Conservation (phyloP, 441 rosid species). For the Arabidopsis lyrata region DNA sequence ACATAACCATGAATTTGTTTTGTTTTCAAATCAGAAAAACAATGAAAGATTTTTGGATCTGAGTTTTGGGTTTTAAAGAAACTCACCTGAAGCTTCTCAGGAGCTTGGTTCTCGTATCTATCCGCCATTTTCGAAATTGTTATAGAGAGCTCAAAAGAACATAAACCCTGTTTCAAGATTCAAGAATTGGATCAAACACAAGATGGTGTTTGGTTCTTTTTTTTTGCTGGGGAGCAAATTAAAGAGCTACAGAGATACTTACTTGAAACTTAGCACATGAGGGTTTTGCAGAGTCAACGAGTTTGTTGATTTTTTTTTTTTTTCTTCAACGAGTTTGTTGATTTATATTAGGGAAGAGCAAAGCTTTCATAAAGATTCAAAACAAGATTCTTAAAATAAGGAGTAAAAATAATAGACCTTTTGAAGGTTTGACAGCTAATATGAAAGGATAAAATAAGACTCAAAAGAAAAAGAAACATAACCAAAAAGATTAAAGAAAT, state of each 20-base stretch:
- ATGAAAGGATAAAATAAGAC: constrained; percentile 18
- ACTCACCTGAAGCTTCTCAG: constrained; percentile 64
- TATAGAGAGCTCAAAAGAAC: constrained; percentile 10
- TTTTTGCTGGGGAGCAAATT: neutral
- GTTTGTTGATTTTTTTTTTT: neutral
- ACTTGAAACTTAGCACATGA: constrained; percentile 27
- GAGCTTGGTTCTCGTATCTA: constrained; percentile 43
- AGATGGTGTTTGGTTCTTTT: neutral
- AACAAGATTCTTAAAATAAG: constrained; percentile 32
- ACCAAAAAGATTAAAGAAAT: too few species aligned
- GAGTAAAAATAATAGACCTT: constrained; percentile 3
- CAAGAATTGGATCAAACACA: constrained; percentile 3
- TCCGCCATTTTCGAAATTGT: constrained; percentile 28
- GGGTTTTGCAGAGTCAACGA: constrained; percentile 29
- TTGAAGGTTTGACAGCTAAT: constrained; percentile 30
- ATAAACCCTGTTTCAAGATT: constrained; percentile 11
- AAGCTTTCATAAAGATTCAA: constrained; percentile 15
- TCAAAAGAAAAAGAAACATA: neutral
- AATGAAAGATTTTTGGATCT: constrained; percentile 22
- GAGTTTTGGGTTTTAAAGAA: constrained; percentile 9
- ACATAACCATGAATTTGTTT: neutral
- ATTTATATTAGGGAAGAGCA: neutral
- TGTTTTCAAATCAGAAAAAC: neutral
- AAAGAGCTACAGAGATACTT: constrained; percentile 11
- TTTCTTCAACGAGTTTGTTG: constrained; percentile 23